Evolutionary conservation across 148 eudicot species (phyloP), one percentile per base, ranked within the genome.

Genomic region (Polygonum maritimum): DNA sequence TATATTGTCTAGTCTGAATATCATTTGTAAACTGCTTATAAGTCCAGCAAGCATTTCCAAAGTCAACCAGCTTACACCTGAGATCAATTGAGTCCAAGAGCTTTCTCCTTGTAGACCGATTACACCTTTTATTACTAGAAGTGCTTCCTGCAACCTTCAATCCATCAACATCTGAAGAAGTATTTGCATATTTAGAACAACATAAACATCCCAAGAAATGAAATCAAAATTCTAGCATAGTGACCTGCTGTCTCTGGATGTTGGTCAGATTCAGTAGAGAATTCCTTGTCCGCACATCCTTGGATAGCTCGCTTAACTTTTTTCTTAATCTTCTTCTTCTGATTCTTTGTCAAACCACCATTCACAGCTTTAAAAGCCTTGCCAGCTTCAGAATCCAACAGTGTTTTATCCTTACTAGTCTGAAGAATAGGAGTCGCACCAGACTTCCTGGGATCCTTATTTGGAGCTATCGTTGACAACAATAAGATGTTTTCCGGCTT

Each of bases 31-130:
- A 92, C 76, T 92, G 97, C 74, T 92, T 92, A 80, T 90, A 88
- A 4, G 98, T 92, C 97, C 98, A 94, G 76, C 98, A 94, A 31
- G 97, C 95, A 86, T 92, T 94, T 65, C 98, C 98, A 83, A 94
- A 90, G 82, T 94, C 98, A 76, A 94, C 98, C 80, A 94, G 77
- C 79, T 94, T 94, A 86, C 98, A 94, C 73, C 84, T 89, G 31
- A 86, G 80, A 63, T 92, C 97, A 76, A 69, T 80, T 0, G 78
- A 81, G 41, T 51, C 76, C 35, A 78, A 78, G 38, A 81, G 80
- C 76, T 78, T 81, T 48, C 71, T 38, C 65, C 80, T 81, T 18
- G 62, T 44, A 31, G 80, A 74, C 16, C 78, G 74, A 57, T 70
- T 81, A 0, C 83, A 80, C 58, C 80, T 69, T 69, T 57, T 81